These are phyloP conservation scores for Pseudogymnoascus sp. DNA, from an alignment of 2,329 filamentous ascomycete species.

Conservation along the genomic window DNA sequence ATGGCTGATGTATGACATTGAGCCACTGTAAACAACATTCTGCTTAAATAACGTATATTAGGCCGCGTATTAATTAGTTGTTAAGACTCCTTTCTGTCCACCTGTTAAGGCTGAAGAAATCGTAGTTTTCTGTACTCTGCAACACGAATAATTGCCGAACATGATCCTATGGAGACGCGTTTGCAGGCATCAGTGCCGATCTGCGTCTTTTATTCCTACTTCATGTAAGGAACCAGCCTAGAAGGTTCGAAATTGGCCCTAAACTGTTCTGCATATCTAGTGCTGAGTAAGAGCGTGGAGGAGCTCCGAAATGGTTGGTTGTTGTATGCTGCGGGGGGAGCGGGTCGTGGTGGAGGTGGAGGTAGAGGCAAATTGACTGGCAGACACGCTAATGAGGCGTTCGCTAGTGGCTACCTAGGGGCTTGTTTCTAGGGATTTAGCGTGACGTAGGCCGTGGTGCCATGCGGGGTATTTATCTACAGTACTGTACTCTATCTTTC, in stretches of 20 bases:
- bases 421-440: not conserved
- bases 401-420: conserved; percentile 36
- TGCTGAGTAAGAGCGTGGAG: not conserved
- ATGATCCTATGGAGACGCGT: not conserved
- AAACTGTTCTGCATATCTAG: not conserved
- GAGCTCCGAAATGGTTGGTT: not conserved
- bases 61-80: not conserved
- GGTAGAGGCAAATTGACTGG: conserved; percentile 8
- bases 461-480: not conserved
- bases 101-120: not conserved
- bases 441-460: not conserved
- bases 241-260: not conserved
- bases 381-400: conserved; percentile 2
- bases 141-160: not conserved
- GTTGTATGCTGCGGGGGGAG: conserved; percentile 20
- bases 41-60: not conserved
- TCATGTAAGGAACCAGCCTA: not conserved
- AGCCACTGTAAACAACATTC: not conserved
- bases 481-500: too few species aligned
- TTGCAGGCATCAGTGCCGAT: not conserved
- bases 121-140: not conserved
- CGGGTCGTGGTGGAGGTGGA: not conserved
- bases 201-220: not conserved
- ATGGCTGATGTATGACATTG: not conserved
- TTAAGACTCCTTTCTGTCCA: not conserved